These are phyloP conservation scores for Extremus antarcticus DNA, from an alignment of 495 filamentous ascomycete species.

Conservation along the genomic window DNA sequence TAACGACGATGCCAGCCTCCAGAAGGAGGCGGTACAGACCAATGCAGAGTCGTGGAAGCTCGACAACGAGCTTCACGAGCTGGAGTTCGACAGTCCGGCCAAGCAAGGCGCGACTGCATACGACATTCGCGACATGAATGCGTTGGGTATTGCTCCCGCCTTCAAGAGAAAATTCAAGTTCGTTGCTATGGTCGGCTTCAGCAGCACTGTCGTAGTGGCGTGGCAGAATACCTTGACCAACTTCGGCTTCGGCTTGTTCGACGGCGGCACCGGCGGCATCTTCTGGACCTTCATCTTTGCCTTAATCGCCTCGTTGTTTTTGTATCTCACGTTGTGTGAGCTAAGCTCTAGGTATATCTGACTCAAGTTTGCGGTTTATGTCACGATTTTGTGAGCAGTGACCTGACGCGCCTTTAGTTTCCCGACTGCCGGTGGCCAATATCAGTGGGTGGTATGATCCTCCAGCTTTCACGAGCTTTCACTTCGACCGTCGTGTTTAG, in stretches of 20 bases:
- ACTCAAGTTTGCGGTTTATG: too few relatives aligned
- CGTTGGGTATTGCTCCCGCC: constrained; percentile 11
- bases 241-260: neutral
- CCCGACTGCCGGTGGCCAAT: constrained; percentile 13
- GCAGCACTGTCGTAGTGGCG: constrained; percentile 5
- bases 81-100: too few relatives aligned
- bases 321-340: constrained; percentile 8
- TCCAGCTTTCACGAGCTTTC: too few relatives aligned
- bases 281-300: constrained; percentile 8
- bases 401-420: too few relatives aligned
- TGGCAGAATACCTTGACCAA: constrained; percentile 4
- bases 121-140: constrained; percentile 8
- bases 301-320: neutral
- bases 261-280: constrained; percentile 1
- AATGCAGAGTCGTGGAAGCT: too few relatives aligned
- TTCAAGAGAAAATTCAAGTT: constrained; percentile 10
- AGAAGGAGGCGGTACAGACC: too few relatives aligned
- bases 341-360: constrained; percentile 1
- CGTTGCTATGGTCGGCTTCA: constrained; percentile 7
- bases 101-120: too few relatives aligned
- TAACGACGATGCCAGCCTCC: too few relatives aligned
- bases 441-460: constrained; percentile 10
- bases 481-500: too few relatives aligned
- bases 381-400: too few relatives aligned
- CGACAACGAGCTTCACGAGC: too few relatives aligned